Base-by-base conservation (phyloP, 352 stramenopile genomes). In the Poterioochromonas sp. region DNA sequence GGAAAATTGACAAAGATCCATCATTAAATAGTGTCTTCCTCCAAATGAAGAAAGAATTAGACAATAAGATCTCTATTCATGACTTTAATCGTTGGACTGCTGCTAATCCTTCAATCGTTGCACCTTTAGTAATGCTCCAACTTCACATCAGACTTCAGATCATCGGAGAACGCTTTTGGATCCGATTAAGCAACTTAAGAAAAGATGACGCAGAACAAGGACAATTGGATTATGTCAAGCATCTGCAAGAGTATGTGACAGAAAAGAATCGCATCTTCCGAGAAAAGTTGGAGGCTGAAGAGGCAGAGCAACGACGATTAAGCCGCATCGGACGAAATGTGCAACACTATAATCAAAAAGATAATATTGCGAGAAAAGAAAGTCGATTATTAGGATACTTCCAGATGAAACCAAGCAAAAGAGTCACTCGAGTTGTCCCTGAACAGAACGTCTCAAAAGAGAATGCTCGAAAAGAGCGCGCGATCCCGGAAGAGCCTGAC, bases 121-220 rank as follows among this genome's bases (percentile, higher is more conserved):
- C 65, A 40, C 40, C 65, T 26, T 35, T 74, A 39, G 12, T 51
- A 39, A 74, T 51, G 37, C 41, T 74, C 3, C 37, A 74, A n/a
- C 11, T 58, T 35, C 37, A 54, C 8, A 22, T 74, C 5, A 34
- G 65, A 18, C 1, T 26, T 39, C 41, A 51, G 40, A 58, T 74
- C 65, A 54, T 74, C n/a, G 65, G 65, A 18, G 39, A 74, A 26
- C 15, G 1, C 0, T 74, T 74, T 74, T 74, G 65, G 65, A 20
- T 12, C 3, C 2, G 12, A 18, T 20, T 73, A 29, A 32, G 11
- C 20, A 32, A 8, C 18, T 29, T 8, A 47, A 8, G 63, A 20
- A 47, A 40, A 47, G 63, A 40, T n/a, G 35, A 44, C 22, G 11
- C 11, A 5, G 12, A 73, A 26, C 63, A 44, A 29, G 32, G 63